These are phyloP conservation scores for Dissophora globulifera DNA, from an alignment of 192 early-diverging fungal species.

Conservation along the genomic window DNA sequence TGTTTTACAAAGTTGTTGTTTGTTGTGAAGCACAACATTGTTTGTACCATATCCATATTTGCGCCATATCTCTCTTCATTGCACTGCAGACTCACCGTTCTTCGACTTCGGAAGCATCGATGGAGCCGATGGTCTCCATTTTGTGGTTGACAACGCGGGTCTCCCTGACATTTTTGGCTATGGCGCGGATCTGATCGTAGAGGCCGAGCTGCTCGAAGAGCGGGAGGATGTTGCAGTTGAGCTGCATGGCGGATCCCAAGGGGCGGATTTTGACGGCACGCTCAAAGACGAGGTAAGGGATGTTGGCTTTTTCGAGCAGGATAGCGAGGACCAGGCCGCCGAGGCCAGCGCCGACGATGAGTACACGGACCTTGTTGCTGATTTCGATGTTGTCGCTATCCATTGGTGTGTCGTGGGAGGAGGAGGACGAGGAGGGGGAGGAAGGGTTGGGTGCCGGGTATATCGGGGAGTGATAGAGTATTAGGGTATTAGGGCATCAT, in stretches of 20 bases:
- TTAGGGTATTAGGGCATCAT: background rate
- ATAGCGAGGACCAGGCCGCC: constrained; percentile 22
- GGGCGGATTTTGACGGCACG: background rate
- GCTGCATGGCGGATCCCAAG: background rate
- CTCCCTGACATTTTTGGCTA: background rate
- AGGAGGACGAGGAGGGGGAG: background rate
- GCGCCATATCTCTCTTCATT: no score
- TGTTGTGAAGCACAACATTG: no score
- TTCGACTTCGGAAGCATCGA: background rate
- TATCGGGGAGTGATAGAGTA: no score
- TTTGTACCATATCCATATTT: no score
- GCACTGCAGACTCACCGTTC: background rate
- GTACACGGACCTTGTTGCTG: constrained; percentile 19
- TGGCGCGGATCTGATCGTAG: background rate
- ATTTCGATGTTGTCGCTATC: no score
- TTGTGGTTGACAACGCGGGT: background rate
- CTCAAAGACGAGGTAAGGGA: constrained; percentile 30
- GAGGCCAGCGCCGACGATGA: constrained; percentile 37
- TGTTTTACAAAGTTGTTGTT: background rate
- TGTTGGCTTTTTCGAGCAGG: constrained; percentile 12
- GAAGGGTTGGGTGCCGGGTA: no score
- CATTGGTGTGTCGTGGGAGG: background rate
- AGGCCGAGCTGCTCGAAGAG: constrained; percentile 10
- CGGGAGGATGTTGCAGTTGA: background rate
- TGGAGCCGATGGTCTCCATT: background rate